Base-by-base conservation (phyloP, 176 grass and related monocot species). In the Musa schizocarpa region DNA sequence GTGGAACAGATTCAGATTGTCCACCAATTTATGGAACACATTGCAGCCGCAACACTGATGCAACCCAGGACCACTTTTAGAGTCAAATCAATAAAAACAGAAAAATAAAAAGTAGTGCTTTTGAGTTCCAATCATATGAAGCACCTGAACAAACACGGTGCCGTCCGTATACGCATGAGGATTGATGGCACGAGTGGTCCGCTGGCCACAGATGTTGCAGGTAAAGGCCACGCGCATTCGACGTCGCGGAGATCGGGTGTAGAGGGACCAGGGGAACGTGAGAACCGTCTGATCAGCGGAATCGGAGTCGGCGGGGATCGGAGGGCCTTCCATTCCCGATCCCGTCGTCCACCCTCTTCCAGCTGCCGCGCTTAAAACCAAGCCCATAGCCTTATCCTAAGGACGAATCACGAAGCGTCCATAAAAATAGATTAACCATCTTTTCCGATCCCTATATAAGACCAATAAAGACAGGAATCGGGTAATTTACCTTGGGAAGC, bases 161-260 rank as follows among this genome's bases (percentile, higher is more conserved):
- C 90, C 94, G 2, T 93, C 90, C 1, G 94, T 97, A 74, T 97
- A 97, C 23, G 94, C 90, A 74, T 93, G 90, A 14, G 94, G 94
- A 66, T 93, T 97, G 88, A 97, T 97, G 77, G 94, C 90, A 13
- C 94, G 86, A 0, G 94, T 93, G 0, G 94, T 97, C 2, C 90
- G 83, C 77, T 97, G 93, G 9, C 93, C 93, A 13, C 93, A 97
- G 9, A 97, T 86, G 11, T 97, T 97, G 85, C 93, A 97, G 69
- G 93, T 97, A 90, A 97, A 97, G 1, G 93, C 84, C 8, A 97
- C 93, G n/a, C 87, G 86, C 94, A 97, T 97, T 74, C 94, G 76
- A 2, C 94, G 77, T 0, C 94, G 82, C 0, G 94, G 94, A 8
- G 94, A 97, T 75, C 82, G 93, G 4, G 94, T 97, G 82, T 91